Evolutionary conservation across 2,329 filamentous ascomycete species (phyloP), one percentile per base, ranked within the genome.

Genomic region (Madurella mycetomatis): DNA sequence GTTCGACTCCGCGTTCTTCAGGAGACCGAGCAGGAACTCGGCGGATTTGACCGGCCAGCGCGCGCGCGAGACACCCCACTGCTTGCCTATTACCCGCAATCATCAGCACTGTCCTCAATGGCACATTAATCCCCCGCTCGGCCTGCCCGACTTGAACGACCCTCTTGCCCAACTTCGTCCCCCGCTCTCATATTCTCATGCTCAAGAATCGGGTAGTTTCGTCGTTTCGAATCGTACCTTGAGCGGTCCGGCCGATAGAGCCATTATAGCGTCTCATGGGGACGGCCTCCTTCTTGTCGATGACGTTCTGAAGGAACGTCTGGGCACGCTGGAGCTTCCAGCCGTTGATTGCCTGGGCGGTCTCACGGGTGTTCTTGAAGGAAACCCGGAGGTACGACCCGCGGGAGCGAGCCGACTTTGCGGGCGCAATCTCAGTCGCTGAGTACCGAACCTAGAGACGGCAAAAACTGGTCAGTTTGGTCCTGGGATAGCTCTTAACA

Each of bases 301-400:
- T 85, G 71, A 99, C 94, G 78, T 99, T 97, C 83, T 96, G 90
- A 74, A 99, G 90, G 87, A 95, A 99, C 74, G 86, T 86, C 68
- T 96, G 80, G 71, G 94, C 94, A 73, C 94, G 92, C 80, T 90
- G 83, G 73, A 97, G 76, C 84, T 96, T 96, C 91, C 91, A 96
- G 80, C 92, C 92, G 81, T 94, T 97, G 86, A 99, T 96, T 72
- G 92, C 92, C 84, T 97, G 94, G 65, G 95, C 94, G 67, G 92
- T 96, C 84, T 99, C 95, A 74, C 94, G 91, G 76, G 94, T 99
- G 87, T 99, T 99, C 88, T 99, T 99, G 90, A 96, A 99, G 70
- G 90, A 95, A 70, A 97, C 92, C 76, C 94, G 91, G 71, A 99
- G 89, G 85, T 97, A 99, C 76, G 92, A 91, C 79, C 95, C 94